phyloP scores from a whole-genome alignment of 2,329 filamentous ascomycete species.

The Microascus cirrosus region DNA sequence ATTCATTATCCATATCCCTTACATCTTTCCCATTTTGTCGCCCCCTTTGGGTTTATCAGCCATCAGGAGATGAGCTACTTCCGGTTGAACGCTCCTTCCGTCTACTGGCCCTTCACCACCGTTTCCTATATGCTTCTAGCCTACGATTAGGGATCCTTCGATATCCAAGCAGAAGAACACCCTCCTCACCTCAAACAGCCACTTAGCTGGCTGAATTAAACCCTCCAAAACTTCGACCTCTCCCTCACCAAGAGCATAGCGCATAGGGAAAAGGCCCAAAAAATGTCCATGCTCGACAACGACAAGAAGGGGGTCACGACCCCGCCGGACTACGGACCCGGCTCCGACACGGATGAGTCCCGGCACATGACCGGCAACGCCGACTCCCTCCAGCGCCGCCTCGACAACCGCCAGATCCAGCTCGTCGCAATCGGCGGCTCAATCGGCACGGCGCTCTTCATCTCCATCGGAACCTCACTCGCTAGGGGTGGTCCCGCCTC shows the following conservation, averaged over 20 bases:
- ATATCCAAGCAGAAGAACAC: not conserved
- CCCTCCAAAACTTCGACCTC: not conserved
- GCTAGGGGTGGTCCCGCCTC: constrained; percentile 31
- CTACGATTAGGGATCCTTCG: not conserved
- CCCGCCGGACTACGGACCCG: not conserved
- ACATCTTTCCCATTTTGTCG: not conserved
- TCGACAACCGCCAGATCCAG: constrained; percentile 45
- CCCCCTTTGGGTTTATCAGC: not conserved
- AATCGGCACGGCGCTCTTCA: constrained; percentile 48
- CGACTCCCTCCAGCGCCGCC: constrained; percentile 36
- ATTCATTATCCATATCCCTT: not conserved
- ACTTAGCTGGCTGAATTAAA: not conserved
- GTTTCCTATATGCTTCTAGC: not conserved
- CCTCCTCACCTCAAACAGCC: not conserved
- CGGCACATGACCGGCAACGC: not conserved
- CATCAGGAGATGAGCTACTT: not conserved
- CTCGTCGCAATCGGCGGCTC: constrained; percentile 48
- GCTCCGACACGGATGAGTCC: not conserved
- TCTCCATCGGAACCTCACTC: constrained; percentile 47
- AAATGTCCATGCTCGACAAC: not conserved
- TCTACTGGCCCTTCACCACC: not conserved
- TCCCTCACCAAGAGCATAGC: no score
- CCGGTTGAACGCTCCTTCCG: not conserved
- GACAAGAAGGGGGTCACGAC: not conserved
- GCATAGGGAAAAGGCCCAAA: not conserved